phyloP scores from a whole-genome alignment of 1,284 basidiomycete genomes.

The Ustilago hordei region DNA sequence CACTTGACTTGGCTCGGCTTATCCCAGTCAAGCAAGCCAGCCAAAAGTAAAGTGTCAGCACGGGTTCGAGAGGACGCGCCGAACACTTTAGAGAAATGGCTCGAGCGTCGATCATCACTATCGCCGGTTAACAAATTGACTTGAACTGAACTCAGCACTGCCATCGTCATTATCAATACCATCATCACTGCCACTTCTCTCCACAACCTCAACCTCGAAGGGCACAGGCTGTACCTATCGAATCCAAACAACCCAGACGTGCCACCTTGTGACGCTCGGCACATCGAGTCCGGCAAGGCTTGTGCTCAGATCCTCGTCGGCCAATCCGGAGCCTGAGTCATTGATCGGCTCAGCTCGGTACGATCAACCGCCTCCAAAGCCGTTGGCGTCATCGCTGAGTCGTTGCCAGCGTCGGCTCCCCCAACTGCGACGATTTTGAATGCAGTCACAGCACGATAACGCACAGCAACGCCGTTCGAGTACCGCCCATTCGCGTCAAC shows the following conservation, averaged over 20 bases:
- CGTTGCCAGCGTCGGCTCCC: slow-evolving; percentile 18
- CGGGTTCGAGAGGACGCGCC: not conserved
- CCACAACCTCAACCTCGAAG: not conserved
- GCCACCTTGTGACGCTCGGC: not conserved
- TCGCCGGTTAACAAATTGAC: not conserved
- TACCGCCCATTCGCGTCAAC: slow-evolving; percentile 17
- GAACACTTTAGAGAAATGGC: not conserved
- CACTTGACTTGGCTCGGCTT: slow-evolving; percentile 6
- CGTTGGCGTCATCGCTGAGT: slow-evolving; percentile 29
- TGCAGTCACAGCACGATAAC: slow-evolving; percentile 34
- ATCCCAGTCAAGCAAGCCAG: not conserved
- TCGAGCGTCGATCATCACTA: too few species aligned
- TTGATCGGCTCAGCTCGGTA: not conserved
- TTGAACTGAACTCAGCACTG: slow-evolving; percentile 9
- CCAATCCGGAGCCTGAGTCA: not conserved
- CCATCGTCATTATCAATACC: slow-evolving; percentile 9
- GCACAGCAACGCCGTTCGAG: slow-evolving; percentile 20
- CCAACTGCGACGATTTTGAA: slow-evolving; percentile 23
- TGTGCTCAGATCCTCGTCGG: not conserved
- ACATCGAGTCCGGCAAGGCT: not conserved
- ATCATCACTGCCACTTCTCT: not conserved
- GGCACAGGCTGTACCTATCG: not conserved
- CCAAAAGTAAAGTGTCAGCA: not conserved
- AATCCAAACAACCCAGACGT: not conserved
- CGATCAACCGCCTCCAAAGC: not conserved